Percentiles rank a stretch among this genome's conserved stretches.
Conservation (phyloP, 495 filamentous ascomycete species). For the Durotheca rogersii region DNA sequence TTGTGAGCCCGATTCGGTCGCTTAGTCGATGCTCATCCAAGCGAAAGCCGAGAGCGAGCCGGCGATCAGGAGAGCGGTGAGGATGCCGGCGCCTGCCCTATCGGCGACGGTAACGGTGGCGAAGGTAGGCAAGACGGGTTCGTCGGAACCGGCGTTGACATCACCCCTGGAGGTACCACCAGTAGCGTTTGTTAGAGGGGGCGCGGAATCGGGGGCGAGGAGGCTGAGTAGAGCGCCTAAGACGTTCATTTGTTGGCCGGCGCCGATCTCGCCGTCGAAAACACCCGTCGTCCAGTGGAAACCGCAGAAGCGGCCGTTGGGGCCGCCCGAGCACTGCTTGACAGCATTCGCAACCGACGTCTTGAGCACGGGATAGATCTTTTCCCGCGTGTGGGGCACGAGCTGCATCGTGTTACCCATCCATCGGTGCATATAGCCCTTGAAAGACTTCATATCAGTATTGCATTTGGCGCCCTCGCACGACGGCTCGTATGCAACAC, state of each 20-base stretch:
- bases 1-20: neutral
- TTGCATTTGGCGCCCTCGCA: slow-evolving; percentile 62
- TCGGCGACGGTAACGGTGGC: slow-evolving; percentile 56
- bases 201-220: slow-evolving; percentile 25
- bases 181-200: slow-evolving; percentile 55
- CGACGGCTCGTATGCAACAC: slow-evolving; percentile 53
- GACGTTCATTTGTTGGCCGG: slow-evolving; percentile 58
- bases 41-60: slow-evolving; percentile 42
- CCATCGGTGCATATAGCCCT: slow-evolving; percentile 66
- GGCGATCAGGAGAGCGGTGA: slow-evolving; percentile 55
- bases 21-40: slow-evolving; percentile 48
- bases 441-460: slow-evolving; percentile 67
- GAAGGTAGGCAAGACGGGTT: slow-evolving; percentile 22
- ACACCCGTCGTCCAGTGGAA: slow-evolving; percentile 56
- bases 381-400: slow-evolving; percentile 41
- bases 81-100: slow-evolving; percentile 63
- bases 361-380: slow-evolving; percentile 50
- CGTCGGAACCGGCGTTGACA: slow-evolving; percentile 52
- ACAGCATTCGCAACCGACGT: slow-evolving; percentile 61
- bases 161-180: slow-evolving; percentile 69
- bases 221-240: slow-evolving; percentile 33
- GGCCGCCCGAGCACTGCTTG: slow-evolving; percentile 55
- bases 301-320: slow-evolving; percentile 57
- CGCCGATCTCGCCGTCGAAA: slow-evolving; percentile 53
- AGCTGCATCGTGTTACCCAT: slow-evolving; percentile 63